phyloP scores from a whole-genome alignment of 2,329 filamentous ascomycete genomes.

The Monosporascus cannonballus region DNA sequence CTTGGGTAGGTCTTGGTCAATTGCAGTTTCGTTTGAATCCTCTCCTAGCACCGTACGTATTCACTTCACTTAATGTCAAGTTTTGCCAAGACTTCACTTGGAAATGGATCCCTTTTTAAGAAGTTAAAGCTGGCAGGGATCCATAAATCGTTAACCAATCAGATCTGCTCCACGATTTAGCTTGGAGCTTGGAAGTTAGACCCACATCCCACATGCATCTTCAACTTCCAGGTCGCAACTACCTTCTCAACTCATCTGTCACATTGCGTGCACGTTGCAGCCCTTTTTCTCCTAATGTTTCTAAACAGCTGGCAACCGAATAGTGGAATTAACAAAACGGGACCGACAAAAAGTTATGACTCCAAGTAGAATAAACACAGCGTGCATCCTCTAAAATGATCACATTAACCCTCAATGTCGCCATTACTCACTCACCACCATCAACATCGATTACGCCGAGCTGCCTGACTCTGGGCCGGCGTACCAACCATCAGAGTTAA shows the following conservation, averaged over 20 bases:
- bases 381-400: not conserved
- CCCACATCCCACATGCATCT: not conserved
- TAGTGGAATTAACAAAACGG: not conserved
- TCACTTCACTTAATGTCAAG: no score
- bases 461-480: not conserved
- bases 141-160: not conserved
- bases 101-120: no score
- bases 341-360: not conserved
- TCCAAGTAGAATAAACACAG: not conserved
- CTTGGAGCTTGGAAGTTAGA: not conserved
- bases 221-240: not conserved
- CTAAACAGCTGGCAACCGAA: not conserved
- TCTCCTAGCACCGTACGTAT: no score
- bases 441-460: not conserved
- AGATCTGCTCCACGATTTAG: not conserved
- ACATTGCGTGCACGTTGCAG: not conserved
- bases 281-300: not conserved
- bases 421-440: not conserved
- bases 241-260: not conserved
- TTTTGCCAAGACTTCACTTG: no score
- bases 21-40: no score
- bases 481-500: not conserved
- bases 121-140: no score
- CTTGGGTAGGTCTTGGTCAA: no score
- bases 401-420: not conserved